phyloP scores from a whole-genome alignment of 2,329 filamentous ascomycete species.

The Beauveria asiatica region DNA sequence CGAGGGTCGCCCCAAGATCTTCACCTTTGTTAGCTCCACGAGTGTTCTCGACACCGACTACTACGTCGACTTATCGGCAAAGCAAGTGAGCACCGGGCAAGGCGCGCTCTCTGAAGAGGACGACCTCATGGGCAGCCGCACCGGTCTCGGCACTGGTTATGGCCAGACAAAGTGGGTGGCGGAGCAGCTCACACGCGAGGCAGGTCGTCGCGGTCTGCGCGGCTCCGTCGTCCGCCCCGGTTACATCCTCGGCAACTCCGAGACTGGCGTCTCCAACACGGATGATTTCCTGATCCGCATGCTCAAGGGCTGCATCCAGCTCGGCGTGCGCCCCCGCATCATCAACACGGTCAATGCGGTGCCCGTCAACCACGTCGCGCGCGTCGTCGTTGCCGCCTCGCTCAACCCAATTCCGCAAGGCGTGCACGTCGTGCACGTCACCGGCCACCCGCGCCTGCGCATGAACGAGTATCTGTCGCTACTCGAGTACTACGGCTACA shows the following conservation, averaged over 20 bases:
- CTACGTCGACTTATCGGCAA: slow-evolving; percentile 66
- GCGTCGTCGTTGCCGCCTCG: slow-evolving; percentile 67
- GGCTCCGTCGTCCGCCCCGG: slow-evolving; percentile 75
- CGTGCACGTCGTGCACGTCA: slow-evolving; percentile 64
- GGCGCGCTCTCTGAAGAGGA: slow-evolving; percentile 65
- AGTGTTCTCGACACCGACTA: slow-evolving; percentile 73
- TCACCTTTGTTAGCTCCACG: slow-evolving; percentile 73
- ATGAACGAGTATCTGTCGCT: slow-evolving; percentile 70
- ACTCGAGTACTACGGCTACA: slow-evolving; percentile 64
- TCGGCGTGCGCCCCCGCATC: slow-evolving; percentile 65
- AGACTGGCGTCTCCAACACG: slow-evolving; percentile 63
- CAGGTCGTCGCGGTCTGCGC: slow-evolving; percentile 64
- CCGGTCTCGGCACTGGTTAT: slow-evolving; percentile 76
- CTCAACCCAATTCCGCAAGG: slow-evolving; percentile 48
- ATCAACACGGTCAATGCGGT: slow-evolving; percentile 84
- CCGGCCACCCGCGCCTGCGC: slow-evolving; percentile 66
- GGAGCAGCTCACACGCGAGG: slow-evolving; percentile 64
- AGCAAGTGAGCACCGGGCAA: slow-evolving; percentile 50
- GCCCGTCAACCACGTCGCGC: slow-evolving; percentile 74
- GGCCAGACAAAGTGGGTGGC: slow-evolving; percentile 83
- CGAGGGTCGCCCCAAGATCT: slow-evolving; percentile 67
- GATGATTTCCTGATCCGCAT: slow-evolving; percentile 89
- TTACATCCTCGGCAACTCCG: slow-evolving; percentile 70
- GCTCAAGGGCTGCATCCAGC: slow-evolving; percentile 79
- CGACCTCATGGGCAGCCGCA: slow-evolving; percentile 66